phyloP scores from a whole-genome alignment of 495 filamentous ascomycete species.

The Penicillium argentinense region DNA sequence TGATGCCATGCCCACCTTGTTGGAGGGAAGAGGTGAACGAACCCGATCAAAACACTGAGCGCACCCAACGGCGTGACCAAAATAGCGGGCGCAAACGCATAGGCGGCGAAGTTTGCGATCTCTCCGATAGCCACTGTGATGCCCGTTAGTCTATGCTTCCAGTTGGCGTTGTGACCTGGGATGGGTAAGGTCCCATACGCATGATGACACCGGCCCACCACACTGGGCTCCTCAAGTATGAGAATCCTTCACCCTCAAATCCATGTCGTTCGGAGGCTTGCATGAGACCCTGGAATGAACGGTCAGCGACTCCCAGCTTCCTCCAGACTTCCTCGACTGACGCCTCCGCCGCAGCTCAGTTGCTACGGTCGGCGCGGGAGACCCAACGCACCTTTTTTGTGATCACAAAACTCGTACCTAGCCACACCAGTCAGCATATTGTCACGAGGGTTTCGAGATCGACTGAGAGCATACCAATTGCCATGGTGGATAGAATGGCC shows the following conservation, averaged over 20 bases:
- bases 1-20: neutral
- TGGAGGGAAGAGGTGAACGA: constrained; percentile 9
- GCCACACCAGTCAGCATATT: constrained; percentile 17
- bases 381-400: constrained; percentile 75
- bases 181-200: constrained; percentile 53
- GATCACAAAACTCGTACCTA: constrained; percentile 90
- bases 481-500: constrained; percentile 89
- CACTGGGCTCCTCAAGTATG: constrained; percentile 85
- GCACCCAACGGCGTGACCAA: constrained; percentile 93
- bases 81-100: constrained; percentile 96
- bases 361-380: constrained; percentile 9
- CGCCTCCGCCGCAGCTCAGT: neutral
- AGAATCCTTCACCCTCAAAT: constrained; percentile 94
- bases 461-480: constrained; percentile 69
- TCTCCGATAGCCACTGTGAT: constrained; percentile 74
- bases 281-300: constrained; percentile 68
- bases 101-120: constrained; percentile 93
- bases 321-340: neutral
- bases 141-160: constrained; percentile 10
- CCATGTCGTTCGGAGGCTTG: constrained; percentile 87
- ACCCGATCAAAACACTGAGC: constrained; percentile 91
- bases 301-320: constrained; percentile 14
- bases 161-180: neutral
- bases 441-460: neutral
- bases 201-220: constrained; percentile 95